These are phyloP conservation scores for Exophiala oligosperma DNA, from an alignment of 2,329 filamentous ascomycete species.

Conservation along the genomic window DNA sequence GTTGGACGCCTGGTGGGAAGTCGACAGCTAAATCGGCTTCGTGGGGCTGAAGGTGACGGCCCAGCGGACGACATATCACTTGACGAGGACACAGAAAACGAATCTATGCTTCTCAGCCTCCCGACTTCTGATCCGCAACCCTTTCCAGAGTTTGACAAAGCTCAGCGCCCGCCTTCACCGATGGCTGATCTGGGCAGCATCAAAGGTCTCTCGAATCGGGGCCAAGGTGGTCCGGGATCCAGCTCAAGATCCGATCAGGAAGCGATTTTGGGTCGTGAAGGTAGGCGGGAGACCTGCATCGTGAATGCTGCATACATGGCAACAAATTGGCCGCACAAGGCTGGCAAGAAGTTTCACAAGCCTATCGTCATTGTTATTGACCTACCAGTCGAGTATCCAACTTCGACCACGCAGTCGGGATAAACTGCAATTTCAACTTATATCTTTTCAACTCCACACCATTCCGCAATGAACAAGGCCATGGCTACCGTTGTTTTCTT, in stretches of 20 bases:
- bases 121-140: slow-evolving; percentile 5
- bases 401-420: not conserved
- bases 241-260: slow-evolving; percentile 23
- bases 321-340: slow-evolving; percentile 62
- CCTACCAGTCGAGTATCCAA: slow-evolving; percentile 52
- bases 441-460: slow-evolving; percentile 23
- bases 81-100: slow-evolving; percentile 35
- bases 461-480: slow-evolving; percentile 24
- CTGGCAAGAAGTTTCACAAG: slow-evolving; percentile 68
- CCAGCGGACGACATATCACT: not conserved
- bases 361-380: slow-evolving; percentile 83
- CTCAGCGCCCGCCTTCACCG: slow-evolving; percentile 8
- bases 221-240: slow-evolving; percentile 20
- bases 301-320: slow-evolving; percentile 78
- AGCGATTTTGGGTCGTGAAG: slow-evolving; percentile 27
- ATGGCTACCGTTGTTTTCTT: slow-evolving; percentile 22
- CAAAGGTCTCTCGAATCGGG: slow-evolving; percentile 1
- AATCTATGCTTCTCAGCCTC: slow-evolving; percentile 27
- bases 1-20: slow-evolving; percentile 3
- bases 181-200: not conserved
- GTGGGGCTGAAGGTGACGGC: slow-evolving; percentile 13
- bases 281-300: slow-evolving; percentile 69
- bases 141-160: slow-evolving; percentile 20
- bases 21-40: slow-evolving; percentile 19
- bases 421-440: not conserved